A percentile compares a stretch with the other conserved stretches of the same genome.
Evolutionary conservation across 805 yeast species (phyloP).

Genomic region (Starmerella tilneyi): DNA sequence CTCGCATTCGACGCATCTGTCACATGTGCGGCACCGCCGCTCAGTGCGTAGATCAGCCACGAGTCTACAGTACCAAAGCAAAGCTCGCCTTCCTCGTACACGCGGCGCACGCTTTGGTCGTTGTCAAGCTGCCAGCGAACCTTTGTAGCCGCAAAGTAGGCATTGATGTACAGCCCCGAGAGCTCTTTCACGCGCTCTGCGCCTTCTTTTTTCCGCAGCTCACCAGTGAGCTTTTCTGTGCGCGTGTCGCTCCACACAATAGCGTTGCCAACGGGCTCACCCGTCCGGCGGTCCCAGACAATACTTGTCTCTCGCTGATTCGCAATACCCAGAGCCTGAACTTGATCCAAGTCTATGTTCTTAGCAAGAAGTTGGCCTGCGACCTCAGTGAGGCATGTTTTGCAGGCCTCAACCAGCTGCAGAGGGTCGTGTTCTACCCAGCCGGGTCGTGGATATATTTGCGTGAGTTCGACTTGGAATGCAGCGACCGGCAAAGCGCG

Average conservation of each 20-base stretch:
- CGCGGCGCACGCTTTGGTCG: slow-evolving; percentile 51
- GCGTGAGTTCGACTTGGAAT: slow-evolving; percentile 79
- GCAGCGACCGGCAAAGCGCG: slow-evolving; percentile 71
- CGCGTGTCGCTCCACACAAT: slow-evolving; percentile 96
- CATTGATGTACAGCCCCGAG: slow-evolving; percentile 80
- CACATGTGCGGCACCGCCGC: slow-evolving; percentile 52
- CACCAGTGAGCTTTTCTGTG: slow-evolving; percentile 59
- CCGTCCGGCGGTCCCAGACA: slow-evolving; percentile 71
- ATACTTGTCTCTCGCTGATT: slow-evolving; percentile 95
- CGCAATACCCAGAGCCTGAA: slow-evolving; percentile 75
- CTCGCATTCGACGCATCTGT: slow-evolving; percentile 89
- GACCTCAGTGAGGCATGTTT: slow-evolving; percentile 51
- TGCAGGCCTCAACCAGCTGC: slow-evolving; percentile 68
- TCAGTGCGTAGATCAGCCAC: slow-evolving; percentile 80
- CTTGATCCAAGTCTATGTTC: slow-evolving; percentile 34
- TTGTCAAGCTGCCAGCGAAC: slow-evolving; percentile 83
- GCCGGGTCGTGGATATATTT: slow-evolving; percentile 34
- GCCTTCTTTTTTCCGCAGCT: slow-evolving; percentile 43
- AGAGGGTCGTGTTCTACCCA: slow-evolving; percentile 93
- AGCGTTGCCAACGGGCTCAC: slow-evolving; percentile 73
- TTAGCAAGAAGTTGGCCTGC: slow-evolving; percentile 28
- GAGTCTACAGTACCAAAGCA: slow-evolving; percentile 93
- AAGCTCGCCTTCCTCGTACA: slow-evolving; percentile 65
- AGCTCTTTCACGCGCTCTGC: slow-evolving; percentile 50
- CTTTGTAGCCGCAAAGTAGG: slow-evolving; percentile 86